Base-by-base conservation (phyloP, 352 stramenopile genomes). In the Phytophthora palmivora region DNA sequence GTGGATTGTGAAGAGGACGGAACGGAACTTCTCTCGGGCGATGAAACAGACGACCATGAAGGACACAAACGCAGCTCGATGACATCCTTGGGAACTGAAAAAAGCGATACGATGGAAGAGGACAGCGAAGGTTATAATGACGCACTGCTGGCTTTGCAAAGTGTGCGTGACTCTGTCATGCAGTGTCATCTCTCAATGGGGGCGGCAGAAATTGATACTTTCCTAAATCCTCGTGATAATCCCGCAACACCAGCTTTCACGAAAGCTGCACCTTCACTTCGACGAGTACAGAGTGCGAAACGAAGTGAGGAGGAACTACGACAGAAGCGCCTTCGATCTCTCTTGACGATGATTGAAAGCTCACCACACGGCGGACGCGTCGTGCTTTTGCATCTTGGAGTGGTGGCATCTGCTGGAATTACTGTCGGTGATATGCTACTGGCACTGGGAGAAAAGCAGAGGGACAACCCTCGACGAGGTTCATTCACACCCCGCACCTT, bases 111-210 rank as follows among this genome's bases (percentile, higher is more conserved):
- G 1, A 53, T 72, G 16, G 70, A 74, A 3, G 65, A 66, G 12
- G 73, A 75, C 36, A 73, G 50, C 8, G 67, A 75, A 38, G 57
- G 37, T 8, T 88, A 87, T 42, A 87, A 72, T 26, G 80, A 89
- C 14, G 73, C 79, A 38, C 56, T 91, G 24, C 41, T 76, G 10
- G 80, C 76, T 11, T 71, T 93, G 33, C 80, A 89, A 38, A 74
- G 86, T 43, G 70, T 84, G 2, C 76, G 84, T 11, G 81, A 73
- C 30, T 93, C 84, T 7, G 87, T 91, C 34, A 79, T 90, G 57
- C 74, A 83, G 48, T 79, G 65, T 30, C 67, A 86, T 44, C 42
- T 86, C 18, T 79, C 75, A 9, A 84, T 91, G 61, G 76, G 67
- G 14, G 53, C 61, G 19, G 49, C 67, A 0, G 66, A 60, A 53